Evolutionary conservation across 768 basidiomycete genomes (phyloP), one percentile per base, ranked within the genome.

Genomic region (Mycena chlorophos): DNA sequence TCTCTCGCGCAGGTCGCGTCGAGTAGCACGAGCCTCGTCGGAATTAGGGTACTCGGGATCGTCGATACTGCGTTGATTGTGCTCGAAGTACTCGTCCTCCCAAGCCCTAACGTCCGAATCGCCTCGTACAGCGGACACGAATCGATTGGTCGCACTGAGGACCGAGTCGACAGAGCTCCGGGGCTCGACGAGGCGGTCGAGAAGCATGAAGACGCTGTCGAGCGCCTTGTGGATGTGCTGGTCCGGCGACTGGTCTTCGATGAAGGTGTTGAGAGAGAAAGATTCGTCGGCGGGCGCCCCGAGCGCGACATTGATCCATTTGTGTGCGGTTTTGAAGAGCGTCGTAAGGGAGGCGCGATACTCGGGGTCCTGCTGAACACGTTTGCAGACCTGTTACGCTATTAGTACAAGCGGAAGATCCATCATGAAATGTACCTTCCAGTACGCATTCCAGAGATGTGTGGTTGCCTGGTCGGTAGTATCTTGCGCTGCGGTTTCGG

Each of bases 381-480:
- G 81, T 50, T 86, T 82, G 61, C 78, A 83, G 13, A 88, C 76
- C 88, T 87, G 51, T n/a, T n/a, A n/a, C n/a, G n/a, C n/a, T n/a
- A n/a, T 4, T 73, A 3, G 31, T 29, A 10, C 56, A 28, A 20
- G 28, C 2, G 19, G 25, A 46, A 38, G 54, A 12, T n/a, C 3
- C 20, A 12, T 20, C 23, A n/a, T n/a, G n/a, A n/a, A n/a, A 5
- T 73, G 6, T 51, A 85, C 87, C 66, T 78, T 75, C 52, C 76
- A 68, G 52, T 80, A 82, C 0, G 83, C 79, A 14, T 82, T 74
- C 17, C 71, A 73, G 3, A 87, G 54, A 1, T 78, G 71, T 2
- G 63, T 52, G 12, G 66, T 66, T 0, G 81, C 76, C 42, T 73
- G 72, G 10, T 78, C 72, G 0, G 72, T 66, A 42, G 73, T 67